Base-by-base conservation (phyloP, 139 green algal species). In the Tetraselmis chui region DNA sequence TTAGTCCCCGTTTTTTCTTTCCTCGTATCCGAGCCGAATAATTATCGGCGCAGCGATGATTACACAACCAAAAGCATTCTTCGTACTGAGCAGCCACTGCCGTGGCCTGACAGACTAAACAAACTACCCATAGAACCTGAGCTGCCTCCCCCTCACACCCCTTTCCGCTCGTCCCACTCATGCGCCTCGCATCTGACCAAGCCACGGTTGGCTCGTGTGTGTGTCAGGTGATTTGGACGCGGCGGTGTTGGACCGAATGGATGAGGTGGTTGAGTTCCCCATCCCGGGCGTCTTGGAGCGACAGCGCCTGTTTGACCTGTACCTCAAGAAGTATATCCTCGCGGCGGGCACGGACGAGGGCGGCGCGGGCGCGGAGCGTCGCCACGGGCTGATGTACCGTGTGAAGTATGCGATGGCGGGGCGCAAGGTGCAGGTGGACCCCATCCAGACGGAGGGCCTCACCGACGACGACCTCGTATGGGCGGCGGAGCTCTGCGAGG, bases 261-360 rank as follows among this genome's bases (percentile, higher is more conserved):
- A 99, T 82, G 96, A 99, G 84, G 91, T 91, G n/a, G 75, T 99
- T 1, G 92, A 97, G 86, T 98, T 99, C 89, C 89, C 87, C 0
- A 86, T 98, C 75, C 96, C 96, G 0, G 80, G 79, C 0, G 25
- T 78, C 22, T 75, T 79, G 0, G 93, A 98, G 90, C 91, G 96
- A 1, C 29, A 82, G 32, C 77, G 88, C 29, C 91, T 99, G 82
- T 82, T 98, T 79, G 78, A 87, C 77, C 88, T 97, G 77, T 98
- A 99, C 89, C 87, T 98, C 74, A 90, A 97, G 77, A 93, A 93
- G 86, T 97, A 97, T 88, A 88, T 98, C 28, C 74, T 86, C 26
- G 87, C 94, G 59, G 90, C 90, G 28, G 89, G 88, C 30, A 93
- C 87, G 1, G 87, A 74, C 2, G 87, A 90, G 80, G 92, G 90